Conservation (phyloP, 1,284 basidiomycete species). For the Sphagnurus paluster region DNA sequence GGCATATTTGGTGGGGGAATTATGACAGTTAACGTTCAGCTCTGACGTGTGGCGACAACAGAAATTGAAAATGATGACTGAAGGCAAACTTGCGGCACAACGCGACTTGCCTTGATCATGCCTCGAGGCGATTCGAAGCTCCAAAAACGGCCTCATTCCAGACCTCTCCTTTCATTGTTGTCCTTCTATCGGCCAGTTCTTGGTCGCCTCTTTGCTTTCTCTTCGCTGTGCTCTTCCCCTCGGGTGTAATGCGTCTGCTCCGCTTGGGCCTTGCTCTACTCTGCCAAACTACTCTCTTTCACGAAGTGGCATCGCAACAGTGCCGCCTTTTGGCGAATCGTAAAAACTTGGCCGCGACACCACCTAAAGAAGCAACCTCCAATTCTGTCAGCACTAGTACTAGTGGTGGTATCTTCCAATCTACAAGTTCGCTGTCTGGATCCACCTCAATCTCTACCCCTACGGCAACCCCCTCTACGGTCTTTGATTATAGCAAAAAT, state of each 20-base stretch:
- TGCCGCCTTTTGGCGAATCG: constrained; percentile 23
- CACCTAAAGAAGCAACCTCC: constrained; percentile 4
- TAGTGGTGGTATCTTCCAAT: neutral
- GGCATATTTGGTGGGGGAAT: too few relatives aligned
- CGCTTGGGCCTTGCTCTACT: constrained; percentile 14
- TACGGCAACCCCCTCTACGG: constrained; percentile 23
- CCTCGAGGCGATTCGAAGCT: constrained; percentile 13
- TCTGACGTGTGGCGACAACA: too few relatives aligned
- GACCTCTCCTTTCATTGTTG: constrained; percentile 1
- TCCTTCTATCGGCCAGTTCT: too few relatives aligned
- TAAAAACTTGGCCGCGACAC: constrained; percentile 9
- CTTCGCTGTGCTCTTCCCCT: too few relatives aligned
- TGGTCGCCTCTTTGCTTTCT: too few relatives aligned
- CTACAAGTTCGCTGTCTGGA: constrained; percentile 2
- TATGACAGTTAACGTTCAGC: too few relatives aligned
- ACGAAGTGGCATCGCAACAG: constrained; percentile 18
- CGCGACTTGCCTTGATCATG: neutral
- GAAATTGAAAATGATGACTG: too few relatives aligned
- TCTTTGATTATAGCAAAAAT: constrained; percentile 52
- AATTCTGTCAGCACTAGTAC: neutral
- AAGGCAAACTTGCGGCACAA: neutral
- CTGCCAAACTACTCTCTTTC: constrained; percentile 9
- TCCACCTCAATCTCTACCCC: constrained; percentile 16
- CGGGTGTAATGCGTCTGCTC: neutral
- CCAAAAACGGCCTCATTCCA: constrained; percentile 1